Evolutionary conservation across 495 filamentous ascomycete genomes (phyloP), one percentile per base, ranked within the genome.

Genomic region (Wilcoxina mikolae): DNA sequence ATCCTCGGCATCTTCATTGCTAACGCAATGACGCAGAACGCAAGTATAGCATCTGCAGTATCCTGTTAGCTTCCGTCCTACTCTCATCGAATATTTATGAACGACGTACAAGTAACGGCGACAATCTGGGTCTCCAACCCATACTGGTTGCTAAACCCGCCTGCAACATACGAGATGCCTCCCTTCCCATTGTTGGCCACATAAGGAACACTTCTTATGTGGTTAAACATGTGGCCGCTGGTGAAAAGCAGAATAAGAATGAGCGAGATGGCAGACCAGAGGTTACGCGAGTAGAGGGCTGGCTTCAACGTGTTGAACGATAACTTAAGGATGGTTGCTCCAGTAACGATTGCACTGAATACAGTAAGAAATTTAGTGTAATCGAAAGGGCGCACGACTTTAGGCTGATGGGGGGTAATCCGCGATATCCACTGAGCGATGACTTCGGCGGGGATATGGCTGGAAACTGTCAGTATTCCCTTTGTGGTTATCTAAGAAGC

Each of bases 191-290:
- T 82, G 20, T 81, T 85, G 31, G 80, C 78, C 44, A 96, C 86
- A 64, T 99, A 99, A n/a, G 91, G 90, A 0, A 91, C 87, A 64
- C 88, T 88, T 53, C 91, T 77, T 65, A 99, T 99, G 60, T 96
- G 91, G 69, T 96, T 96, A 76, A 89, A 99, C 91, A 99, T 98
- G 67, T 96, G 88, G 12, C 93, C 91, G 58, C 82, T 87, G 29
- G 85, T 96, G 72, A 99, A 99, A 28, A 99, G 72, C 39, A 99
- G 78, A 55, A 99, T 87, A 5, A 79, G 76, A 59, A 99, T 85
- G 49, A 99, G 71, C 65, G 84, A 90, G 58, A 94, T 66, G 25
- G 84, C 89, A 28, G 91, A 88, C 93, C 91, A 99, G 25, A 95
- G 69, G 55, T 91, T 95, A 51, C 89, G 78, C 68, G 85, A 95